Evolutionary conservation across 2,329 filamentous ascomycete species (phyloP), one percentile per base, ranked within the genome.

Genomic region (Leptographium wingfieldii): DNA sequence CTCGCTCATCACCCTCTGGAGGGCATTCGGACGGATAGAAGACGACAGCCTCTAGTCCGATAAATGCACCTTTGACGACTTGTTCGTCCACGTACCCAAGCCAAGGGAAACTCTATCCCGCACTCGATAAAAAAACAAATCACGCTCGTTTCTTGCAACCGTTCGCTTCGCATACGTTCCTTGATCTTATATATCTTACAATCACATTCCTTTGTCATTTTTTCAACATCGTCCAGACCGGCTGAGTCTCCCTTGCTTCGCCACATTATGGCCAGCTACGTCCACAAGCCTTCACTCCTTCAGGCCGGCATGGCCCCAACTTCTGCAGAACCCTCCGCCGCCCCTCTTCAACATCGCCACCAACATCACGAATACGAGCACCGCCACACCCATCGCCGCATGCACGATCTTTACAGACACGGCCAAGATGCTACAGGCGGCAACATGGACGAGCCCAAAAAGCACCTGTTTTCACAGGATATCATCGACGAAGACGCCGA

Each of bases 281-380:
- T 67, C 65, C 72, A 69, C 69, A 74, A 73, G 73, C 71, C 75
- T 75, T 76, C 75, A 76, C 74, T 77, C 72, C 67, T 73, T 75
- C 75, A 77, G 75, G 69, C 73, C 71, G 74, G 72, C 67, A 65
- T 66, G 16, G 19, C 60, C 10, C 10, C 55, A 10, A 9, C 48
- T 1, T 19, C 56, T n/a, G 25, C 55, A 19, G 22, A n/a, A 22
- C 12, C 54, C 31, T 56, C 31, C 27, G 11, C 25, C 33, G 5
- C 52, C 16, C 43, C 33, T 6, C 56, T 52, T 9, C 31, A 5
- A 16, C 58, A 25, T 59, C 55, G 40, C 55, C 55, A 56, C 55
- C 25, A 60, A 51, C 54, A 61, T 11, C 56, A 59, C 43, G 56
- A 48, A 49, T 49, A 56, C 40, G 60, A 57, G 46, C 59, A 63